These are phyloP conservation scores for Glycine latifolia DNA, from an alignment of 306 rosid species.

Conservation along the genomic window DNA sequence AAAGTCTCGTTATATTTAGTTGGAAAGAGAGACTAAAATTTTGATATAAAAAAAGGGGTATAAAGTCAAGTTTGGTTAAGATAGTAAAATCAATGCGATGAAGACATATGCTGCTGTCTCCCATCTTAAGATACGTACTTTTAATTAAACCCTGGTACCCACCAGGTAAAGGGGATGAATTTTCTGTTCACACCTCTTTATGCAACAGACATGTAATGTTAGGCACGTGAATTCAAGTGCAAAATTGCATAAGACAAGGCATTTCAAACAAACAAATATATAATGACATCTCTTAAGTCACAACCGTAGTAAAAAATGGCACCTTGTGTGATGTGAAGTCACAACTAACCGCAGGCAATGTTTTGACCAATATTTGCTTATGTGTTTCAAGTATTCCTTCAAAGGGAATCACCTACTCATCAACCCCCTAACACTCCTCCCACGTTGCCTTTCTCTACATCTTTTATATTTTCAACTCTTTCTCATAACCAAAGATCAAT, in stretches of 20 bases:
- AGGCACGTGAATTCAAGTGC: slow-evolving; percentile 47
- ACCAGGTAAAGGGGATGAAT: slow-evolving; percentile 14
- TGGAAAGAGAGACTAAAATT: not conserved
- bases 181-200: slow-evolving; percentile 20
- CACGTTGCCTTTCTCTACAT: not conserved
- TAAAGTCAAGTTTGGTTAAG: slow-evolving; percentile 13
- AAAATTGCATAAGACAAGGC: slow-evolving; percentile 6
- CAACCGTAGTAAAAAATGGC: slow-evolving; percentile 42
- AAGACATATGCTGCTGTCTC: slow-evolving; percentile 37
- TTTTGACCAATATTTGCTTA: not conserved
- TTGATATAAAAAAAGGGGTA: not conserved
- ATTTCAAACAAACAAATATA: slow-evolving; percentile 6
- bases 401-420: slow-evolving; percentile 48
- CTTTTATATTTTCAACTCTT: slow-evolving; percentile 17
- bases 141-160: slow-evolving; percentile 15
- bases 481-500: not conserved
- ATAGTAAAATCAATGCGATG: not conserved
- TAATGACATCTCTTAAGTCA: slow-evolving; percentile 27
- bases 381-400: slow-evolving; percentile 55
- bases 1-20: not conserved
- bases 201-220: not conserved
- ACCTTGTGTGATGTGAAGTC: slow-evolving; percentile 55
- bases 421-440: slow-evolving; percentile 14
- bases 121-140: slow-evolving; percentile 25
- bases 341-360: slow-evolving; percentile 47